Evolutionary conservation across 1,284 basidiomycete genomes (phyloP), one percentile per base, ranked within the genome.

Genomic region (Hymenochaete sp.): DNA sequence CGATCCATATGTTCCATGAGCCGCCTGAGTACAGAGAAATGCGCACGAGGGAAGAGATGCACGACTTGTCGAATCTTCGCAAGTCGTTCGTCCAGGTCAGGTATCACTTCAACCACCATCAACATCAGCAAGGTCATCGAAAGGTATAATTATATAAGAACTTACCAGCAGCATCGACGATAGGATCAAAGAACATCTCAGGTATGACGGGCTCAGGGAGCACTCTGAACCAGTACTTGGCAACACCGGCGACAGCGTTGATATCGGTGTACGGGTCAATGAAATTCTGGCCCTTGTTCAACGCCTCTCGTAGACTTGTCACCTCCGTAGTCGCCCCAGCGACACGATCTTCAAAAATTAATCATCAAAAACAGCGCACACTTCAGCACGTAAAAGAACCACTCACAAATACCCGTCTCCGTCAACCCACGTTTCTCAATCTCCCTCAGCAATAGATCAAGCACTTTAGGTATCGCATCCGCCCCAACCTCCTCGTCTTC

Each of bases 151-250:
- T 9, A 8, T 14, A 26, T 32, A 16, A 13, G 51, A 29, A 66
- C 79, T 55, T 57, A 88, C 85, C 72, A 59, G 79, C 81, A 3
- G 77, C 79, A 36, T 75, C 71, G 53, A 91, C 78, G 33, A 85
- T 71, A 4, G 74, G 70, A 50, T 73, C 67, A 59, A 88, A 89
- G 3, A 74, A 71, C 8, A 70, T 60, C n/a, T 79, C 60, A 14
- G 86, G 83, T 57, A 91, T 82, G 22, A 89, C 63, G 10, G 84
- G 77, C 51, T 85, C 82, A 6, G 88, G 87, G 21, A 91, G 66
- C 11, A 80, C 66, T 36, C 88, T 76, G 67, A 90, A 82, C 82
- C 83, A 91, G 0, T 80, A 73, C 63, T 90, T 90, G 58, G 91
- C 72, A 45, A 85, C 64, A 56, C 88, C 87, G 53, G 85, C 79